Evolutionary conservation across 169 alveolate species (phyloP).

Genomic region (Theileria equi): DNA sequence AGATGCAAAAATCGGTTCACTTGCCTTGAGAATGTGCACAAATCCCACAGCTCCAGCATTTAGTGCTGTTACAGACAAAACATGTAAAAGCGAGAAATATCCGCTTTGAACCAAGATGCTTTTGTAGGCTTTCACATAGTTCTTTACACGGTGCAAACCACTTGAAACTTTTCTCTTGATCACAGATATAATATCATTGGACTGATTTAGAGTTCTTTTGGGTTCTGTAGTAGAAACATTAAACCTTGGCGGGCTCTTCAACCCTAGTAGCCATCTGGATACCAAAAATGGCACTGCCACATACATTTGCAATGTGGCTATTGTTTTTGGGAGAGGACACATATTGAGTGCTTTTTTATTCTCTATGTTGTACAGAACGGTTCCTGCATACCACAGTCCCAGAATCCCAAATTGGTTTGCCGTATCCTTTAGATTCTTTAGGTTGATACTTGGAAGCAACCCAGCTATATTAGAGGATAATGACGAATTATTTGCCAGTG

Average conservation of each 20-base stretch:
- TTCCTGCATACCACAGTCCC: constrained; percentile 68
- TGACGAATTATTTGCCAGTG: no score
- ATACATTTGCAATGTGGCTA: constrained; percentile 72
- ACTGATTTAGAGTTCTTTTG: background rate
- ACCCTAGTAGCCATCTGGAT: constrained; percentile 64
- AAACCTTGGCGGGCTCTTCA: constrained; percentile 25
- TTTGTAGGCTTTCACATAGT: constrained; percentile 25
- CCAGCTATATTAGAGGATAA: no score
- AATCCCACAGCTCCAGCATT: constrained; percentile 71
- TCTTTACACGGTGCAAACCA: constrained; percentile 10
- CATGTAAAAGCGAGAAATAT: constrained; percentile 53
- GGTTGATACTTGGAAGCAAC: no score
- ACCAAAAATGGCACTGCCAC: constrained; percentile 72
- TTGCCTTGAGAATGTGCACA: constrained; percentile 71
- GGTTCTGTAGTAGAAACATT: no score
- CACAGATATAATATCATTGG: no score
- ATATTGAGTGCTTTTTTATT: constrained; percentile 72
- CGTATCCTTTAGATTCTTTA: background rate
- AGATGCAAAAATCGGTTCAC: constrained; percentile 72
- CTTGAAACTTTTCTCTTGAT: constrained; percentile 21
- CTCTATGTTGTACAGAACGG: constrained; percentile 69
- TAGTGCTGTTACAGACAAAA: constrained; percentile 69
- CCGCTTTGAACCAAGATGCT: constrained; percentile 62
- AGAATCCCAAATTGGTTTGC: constrained; percentile 17
- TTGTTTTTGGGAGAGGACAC: constrained; percentile 68